Conservation (phyloP, 371 early-diverging fungal genomes). For the Nematocida ironsii region DNA sequence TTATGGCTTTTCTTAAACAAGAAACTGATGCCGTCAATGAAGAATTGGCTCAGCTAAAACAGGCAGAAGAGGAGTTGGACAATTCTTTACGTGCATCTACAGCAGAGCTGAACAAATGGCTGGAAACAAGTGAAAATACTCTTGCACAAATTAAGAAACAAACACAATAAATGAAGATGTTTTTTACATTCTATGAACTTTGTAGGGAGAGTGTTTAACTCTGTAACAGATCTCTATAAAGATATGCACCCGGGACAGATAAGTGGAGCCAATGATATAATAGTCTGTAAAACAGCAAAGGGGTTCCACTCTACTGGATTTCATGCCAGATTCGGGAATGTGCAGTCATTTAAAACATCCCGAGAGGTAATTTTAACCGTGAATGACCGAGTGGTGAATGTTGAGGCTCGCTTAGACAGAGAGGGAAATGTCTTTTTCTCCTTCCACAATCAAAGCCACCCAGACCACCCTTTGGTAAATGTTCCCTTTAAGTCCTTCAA, state of each 20-base stretch:
- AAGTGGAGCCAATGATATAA: conserved; percentile 93
- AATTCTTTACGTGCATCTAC: background rate
- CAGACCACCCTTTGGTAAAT: background rate
- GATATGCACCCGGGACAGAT: conserved; percentile 93
- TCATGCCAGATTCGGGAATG: conserved; percentile 94
- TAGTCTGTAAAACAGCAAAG: conserved; percentile 83
- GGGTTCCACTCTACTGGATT: conserved; percentile 82
- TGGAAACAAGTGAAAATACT: background rate
- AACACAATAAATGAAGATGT: conserved; percentile 49
- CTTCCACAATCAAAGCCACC: conserved; percentile 7
- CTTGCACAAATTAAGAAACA: conserved; percentile 43
- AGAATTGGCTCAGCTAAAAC: conserved; percentile 15
- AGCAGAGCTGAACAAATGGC: conserved; percentile 14
- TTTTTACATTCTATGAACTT: conserved; percentile 65
- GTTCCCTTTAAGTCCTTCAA: conserved; percentile 21
- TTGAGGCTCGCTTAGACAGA: conserved; percentile 87
- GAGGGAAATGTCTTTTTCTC: conserved; percentile 90
- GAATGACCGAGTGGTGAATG: conserved; percentile 76
- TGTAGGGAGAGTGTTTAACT: conserved; percentile 71
- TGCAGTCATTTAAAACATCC: conserved; percentile 79
- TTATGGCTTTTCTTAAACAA: background rate
- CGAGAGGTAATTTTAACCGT: conserved; percentile 78
- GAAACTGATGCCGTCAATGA: background rate
- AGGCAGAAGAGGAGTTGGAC: conserved; percentile 3
- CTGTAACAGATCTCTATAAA: conserved; percentile 84